Evolutionary conservation across 2,329 filamentous ascomycete species (phyloP).

Genomic region (Aaosphaeria arxii): DNA sequence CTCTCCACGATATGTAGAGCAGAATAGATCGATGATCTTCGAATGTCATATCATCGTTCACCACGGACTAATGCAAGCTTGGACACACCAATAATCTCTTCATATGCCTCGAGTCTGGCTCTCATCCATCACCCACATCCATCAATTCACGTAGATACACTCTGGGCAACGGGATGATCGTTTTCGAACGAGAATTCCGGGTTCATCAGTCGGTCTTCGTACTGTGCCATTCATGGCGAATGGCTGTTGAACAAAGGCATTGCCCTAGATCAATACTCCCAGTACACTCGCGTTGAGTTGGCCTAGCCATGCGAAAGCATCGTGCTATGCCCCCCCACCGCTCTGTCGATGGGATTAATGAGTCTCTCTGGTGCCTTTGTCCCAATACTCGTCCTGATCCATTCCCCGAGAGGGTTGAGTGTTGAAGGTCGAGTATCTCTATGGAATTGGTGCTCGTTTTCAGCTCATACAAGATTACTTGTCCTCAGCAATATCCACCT

Average conservation of each 20-base stretch:
- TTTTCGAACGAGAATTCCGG: constrained; percentile 25
- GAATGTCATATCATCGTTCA: no score
- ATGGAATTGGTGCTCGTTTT: constrained; percentile 34
- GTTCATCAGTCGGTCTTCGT: constrained; percentile 24
- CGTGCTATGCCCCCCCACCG: constrained; percentile 8
- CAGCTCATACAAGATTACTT: constrained; percentile 23
- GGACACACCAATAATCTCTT: no score
- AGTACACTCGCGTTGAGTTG: constrained; percentile 2
- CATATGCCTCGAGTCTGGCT: no score
- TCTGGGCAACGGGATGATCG: constrained; percentile 13
- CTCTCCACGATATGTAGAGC: no score
- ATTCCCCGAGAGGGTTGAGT: constrained; percentile 19
- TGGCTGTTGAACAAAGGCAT: constrained; percentile 37
- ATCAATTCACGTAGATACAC: no score
- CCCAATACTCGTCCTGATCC: constrained; percentile 11
- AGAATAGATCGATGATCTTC: no score
- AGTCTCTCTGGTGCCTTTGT: constrained; percentile 32
- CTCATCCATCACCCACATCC: no score
- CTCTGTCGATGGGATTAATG: constrained; percentile 9
- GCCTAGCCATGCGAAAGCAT: constrained; percentile 9
- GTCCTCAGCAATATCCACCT: neutral
- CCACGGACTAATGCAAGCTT: no score
- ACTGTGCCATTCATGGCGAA: constrained; percentile 23
- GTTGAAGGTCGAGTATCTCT: constrained; percentile 19
- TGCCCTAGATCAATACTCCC: constrained; percentile 26